Percentiles rank a stretch among this genome's conserved stretches.
Conservation (phyloP, 768 basidiomycete species). For the Collybia nuda region DNA sequence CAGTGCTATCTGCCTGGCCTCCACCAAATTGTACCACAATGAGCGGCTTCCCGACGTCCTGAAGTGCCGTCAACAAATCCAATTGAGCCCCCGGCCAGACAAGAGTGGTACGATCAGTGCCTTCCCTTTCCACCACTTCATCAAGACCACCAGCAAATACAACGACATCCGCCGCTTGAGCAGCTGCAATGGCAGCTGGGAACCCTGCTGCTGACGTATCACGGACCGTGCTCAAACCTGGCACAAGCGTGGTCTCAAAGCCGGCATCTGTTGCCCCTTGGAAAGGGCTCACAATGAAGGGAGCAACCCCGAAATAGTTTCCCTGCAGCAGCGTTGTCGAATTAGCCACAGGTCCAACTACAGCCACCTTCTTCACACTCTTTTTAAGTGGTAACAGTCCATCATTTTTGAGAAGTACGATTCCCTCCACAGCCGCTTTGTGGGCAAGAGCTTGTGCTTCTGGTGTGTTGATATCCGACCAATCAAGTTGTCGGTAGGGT, state of each 20-base stretch:
- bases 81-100: constrained; percentile 59
- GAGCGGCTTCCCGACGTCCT: constrained; percentile 47
- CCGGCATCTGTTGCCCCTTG: constrained; percentile 47
- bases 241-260: constrained; percentile 40
- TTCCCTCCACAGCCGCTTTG: constrained; percentile 50
- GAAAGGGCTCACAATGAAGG: constrained; percentile 54
- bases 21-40: constrained; percentile 57
- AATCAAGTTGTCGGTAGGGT: constrained; percentile 51
- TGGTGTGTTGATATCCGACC: constrained; percentile 48
- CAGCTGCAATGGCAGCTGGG: constrained; percentile 48
- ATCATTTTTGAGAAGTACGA: constrained; percentile 66
- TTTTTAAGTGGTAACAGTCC: constrained; percentile 52
- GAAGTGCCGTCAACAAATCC: constrained; percentile 43
- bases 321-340: constrained; percentile 58
- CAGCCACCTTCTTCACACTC: constrained; percentile 46
- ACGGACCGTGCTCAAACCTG: constrained; percentile 38
- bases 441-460: constrained; percentile 47
- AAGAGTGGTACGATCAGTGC: constrained; percentile 43
- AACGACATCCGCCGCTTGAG: constrained; percentile 46
- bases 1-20: constrained; percentile 53
- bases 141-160: constrained; percentile 59
- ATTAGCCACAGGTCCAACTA: constrained; percentile 61
- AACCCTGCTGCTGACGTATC: constrained; percentile 41
- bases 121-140: constrained; percentile 46
- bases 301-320: constrained; percentile 54